Evolutionary conservation across 805 yeast species (phyloP).

Genomic region (Trichomonascus vanleenenianus): DNA sequence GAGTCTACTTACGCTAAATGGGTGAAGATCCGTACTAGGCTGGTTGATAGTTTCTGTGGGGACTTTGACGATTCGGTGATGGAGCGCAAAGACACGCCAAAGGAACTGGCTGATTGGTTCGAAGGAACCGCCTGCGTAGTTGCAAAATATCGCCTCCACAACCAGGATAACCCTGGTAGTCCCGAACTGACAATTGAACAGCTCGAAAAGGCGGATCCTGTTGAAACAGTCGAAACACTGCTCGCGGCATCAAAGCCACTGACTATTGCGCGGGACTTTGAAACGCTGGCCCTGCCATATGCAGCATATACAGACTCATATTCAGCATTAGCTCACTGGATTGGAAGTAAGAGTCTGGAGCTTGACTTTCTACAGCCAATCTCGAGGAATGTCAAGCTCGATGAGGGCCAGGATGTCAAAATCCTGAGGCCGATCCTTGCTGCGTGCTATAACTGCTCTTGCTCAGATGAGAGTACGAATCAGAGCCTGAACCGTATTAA

Average conservation of each 20-base stretch:
- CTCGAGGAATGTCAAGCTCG: too few relatives aligned
- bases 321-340: conserved; percentile 16
- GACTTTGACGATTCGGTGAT: conserved; percentile 10
- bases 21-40: conserved; percentile 22
- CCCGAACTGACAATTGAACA: conserved; percentile 1
- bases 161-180: not conserved
- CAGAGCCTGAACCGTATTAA: not conserved
- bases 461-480: not conserved
- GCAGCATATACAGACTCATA: conserved; percentile 15
- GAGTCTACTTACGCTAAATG: conserved; percentile 16
- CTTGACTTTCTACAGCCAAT: conserved; percentile 12
- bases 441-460: conserved; percentile 14
- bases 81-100: conserved; percentile 12
- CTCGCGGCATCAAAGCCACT: conserved; percentile 11
- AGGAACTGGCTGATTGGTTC: conserved; percentile 21
- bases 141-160: conserved; percentile 1
- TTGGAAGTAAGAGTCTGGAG: not conserved
- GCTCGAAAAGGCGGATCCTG: not conserved
- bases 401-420: conserved; percentile 8
- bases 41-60: conserved; percentile 22
- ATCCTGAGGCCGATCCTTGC: conserved; percentile 12
- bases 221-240: conserved; percentile 14
- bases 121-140: conserved; percentile 24
- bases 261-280: conserved; percentile 18
- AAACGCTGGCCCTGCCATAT: conserved; percentile 25